These are phyloP conservation scores for Talaromyces wortmannii DNA, from an alignment of 495 filamentous ascomycete genomes.

Conservation along the genomic window DNA sequence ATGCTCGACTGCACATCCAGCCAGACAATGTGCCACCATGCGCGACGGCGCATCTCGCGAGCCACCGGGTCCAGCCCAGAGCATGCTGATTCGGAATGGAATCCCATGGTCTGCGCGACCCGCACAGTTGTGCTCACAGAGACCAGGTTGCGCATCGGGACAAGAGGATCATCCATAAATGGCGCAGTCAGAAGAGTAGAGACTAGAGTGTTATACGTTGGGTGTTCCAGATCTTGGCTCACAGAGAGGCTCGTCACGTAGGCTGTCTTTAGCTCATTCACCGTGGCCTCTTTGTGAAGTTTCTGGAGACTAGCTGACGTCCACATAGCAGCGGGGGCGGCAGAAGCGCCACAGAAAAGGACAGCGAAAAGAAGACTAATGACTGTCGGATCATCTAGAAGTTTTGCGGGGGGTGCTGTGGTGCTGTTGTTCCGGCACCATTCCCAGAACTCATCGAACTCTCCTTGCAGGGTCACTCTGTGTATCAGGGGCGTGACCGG, in stretches of 20 bases:
- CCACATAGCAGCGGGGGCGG: slow-evolving; percentile 4
- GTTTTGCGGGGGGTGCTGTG: background rate
- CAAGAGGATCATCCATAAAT: background rate
- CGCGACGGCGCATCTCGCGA: slow-evolving; percentile 5
- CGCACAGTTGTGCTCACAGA: slow-evolving; percentile 6
- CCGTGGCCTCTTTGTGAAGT: background rate
- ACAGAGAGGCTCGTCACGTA: slow-evolving; percentile 7
- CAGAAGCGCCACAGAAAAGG: slow-evolving; percentile 9
- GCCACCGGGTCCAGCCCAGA: background rate
- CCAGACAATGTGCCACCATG: slow-evolving; percentile 20
- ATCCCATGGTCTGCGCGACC: slow-evolving; percentile 14
- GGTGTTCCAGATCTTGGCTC: slow-evolving; percentile 11
- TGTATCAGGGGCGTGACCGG: slow-evolving; percentile 12
- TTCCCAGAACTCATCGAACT: slow-evolving; percentile 14
- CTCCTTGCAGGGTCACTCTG: slow-evolving; percentile 2
- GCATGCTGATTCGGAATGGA: slow-evolving; percentile 8
- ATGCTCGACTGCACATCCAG: slow-evolving; percentile 17
- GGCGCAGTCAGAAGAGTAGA: slow-evolving; percentile 5
- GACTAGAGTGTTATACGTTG: slow-evolving; percentile 13
- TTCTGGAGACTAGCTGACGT: background rate
- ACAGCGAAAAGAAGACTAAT: slow-evolving; percentile 13
- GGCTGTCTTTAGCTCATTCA: slow-evolving; percentile 1
- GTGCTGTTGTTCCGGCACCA: slow-evolving; percentile 6
- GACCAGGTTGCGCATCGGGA: background rate
- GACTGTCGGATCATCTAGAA: slow-evolving; percentile 13